Percentiles rank a stretch among this genome's conserved stretches.
These are phyloP conservation scores for Lupinus albus DNA, from an alignment of 306 rosid genomes.

Conservation along the genomic window DNA sequence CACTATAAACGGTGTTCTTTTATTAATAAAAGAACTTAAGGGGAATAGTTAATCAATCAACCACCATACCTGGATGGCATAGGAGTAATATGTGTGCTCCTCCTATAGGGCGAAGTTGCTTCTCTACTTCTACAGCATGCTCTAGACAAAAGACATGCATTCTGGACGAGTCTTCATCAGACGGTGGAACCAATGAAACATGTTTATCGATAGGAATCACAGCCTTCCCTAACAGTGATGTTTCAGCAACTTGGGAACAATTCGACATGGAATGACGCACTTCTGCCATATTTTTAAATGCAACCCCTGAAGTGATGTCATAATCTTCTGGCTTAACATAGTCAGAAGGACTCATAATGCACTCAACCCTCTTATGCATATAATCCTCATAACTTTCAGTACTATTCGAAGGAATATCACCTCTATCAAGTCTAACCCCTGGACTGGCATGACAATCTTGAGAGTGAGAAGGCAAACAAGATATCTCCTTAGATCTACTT, in stretches of 20 bases:
- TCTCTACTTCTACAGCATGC: conserved; percentile 90
- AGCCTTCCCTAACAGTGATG: conserved; percentile 48
- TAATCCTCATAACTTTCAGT: conserved; percentile 34
- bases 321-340: conserved; percentile 43
- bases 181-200: conserved; percentile 51
- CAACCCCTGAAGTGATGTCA: conserved; percentile 45
- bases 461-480: conserved; percentile 43
- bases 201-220: conserved; percentile 40
- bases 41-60: conserved; percentile 32
- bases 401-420: conserved; percentile 32
- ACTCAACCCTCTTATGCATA: conserved; percentile 45
- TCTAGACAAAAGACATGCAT: too few species aligned
- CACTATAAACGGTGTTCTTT: too few species aligned
- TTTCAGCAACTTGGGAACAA: conserved; percentile 49
- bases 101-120: conserved; percentile 86
- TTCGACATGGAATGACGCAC: conserved; percentile 31
- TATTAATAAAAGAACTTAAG: too few species aligned
- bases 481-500: conserved; percentile 48
- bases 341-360: conserved; percentile 38
- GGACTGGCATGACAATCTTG: conserved; percentile 39
- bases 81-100: conserved; percentile 78
- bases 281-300: conserved; percentile 38
- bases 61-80: conserved; percentile 4
- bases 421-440: conserved; percentile 31
- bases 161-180: conserved; percentile 83